Base-by-base conservation (phyloP, 2,329 filamentous ascomycete species). In the Podosphaera fusca region DNA sequence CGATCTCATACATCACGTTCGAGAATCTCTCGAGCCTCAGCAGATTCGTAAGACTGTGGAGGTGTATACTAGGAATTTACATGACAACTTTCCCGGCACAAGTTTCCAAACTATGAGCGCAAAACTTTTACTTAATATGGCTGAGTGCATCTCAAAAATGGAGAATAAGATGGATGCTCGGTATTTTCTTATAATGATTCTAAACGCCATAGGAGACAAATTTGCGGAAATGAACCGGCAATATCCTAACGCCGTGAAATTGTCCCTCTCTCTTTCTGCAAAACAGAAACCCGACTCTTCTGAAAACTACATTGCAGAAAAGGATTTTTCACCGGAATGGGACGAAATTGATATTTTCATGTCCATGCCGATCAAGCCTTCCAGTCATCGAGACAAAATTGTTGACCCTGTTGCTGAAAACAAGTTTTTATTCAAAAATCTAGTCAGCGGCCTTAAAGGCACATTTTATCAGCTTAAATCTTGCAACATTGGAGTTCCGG, bases 51-150 rank as follows among this genome's bases (percentile, higher is more conserved):
- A 89, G 66, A 96, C 94, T 0, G 88, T 98, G 8, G 87, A 95
- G 67, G 92, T 98, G 3, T 99, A 98, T 69, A 96, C 94, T 1
- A 87, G 84, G 66, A 96, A 96, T 65, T 73, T 98, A 30, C 88
- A 95, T 66, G 92, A 96, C 68, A 87, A 87, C 61, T 95, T 95
- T 61, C 94, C 92, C 0, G 94, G 94, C 7, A 96, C 94, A 0
- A 98, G 90, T 69, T 98, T 98, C 67, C 94, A 98, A 69, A 98
- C 92, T 0, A 99, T 99, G 92, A 96, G 92, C 64, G 94, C 92
- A 0, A 98, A 96, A 69, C 74, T 99, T 2, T 74, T 99, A 0
- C 74, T 98, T 10, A 99, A 98, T 68, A 94, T 99, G 87, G 92
- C 90, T 0, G 94, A 98, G 65, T 94, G 87, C 68, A 99, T 98